Evolutionary conservation across 1,139 yeast genomes (phyloP), one percentile per base, ranked within the genome.

Genomic region (Lipomyces yarrowii): DNA sequence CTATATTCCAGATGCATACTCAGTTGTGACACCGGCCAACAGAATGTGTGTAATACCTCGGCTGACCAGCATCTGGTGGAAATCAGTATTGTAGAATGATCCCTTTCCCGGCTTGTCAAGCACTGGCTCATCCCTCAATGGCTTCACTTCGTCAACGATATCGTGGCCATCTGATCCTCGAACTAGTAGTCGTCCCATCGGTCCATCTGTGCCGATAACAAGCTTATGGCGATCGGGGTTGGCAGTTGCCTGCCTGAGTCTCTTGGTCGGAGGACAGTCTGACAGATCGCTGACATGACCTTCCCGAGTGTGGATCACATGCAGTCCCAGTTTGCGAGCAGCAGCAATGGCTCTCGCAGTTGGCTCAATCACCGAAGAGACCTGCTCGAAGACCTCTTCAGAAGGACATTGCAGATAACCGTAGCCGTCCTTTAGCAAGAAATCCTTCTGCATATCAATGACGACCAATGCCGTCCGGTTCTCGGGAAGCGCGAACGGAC

Each of bases 41-140:
- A 75, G 61, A 42, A 75, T 46, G 59, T 74, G 76, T 4, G 77
- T 74, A 18, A 75, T 67, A 13, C 77, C 77, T n/a, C 74, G 67
- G 8, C 75, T 69, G 13, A 74, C 74, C 21, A 75, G 69, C 53
- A 70, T 69, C 64, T 73, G 74, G 55, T 74, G 74, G 37, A 75
- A 67, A 56, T 74, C 74, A 8, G 77, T 75, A 64, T 75, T 75
- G 64, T 74, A 75, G 60, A 75, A 75, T 1, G 76, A 73, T 10
- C 77, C 77, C 61, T 75, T 75, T 18, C 76, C 77, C 1, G 77
- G 77, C 64, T 75, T 75, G 67, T 75, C 77, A 13, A 75, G 70
- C 6, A 75, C 73, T 13, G 72, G 64, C 63, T 75, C 77, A n/a
- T 68, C 64, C 48, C 62, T 56, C 37, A 72, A 61, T 8, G 77